Evolutionary conservation across 2,329 filamentous ascomycete genomes (phyloP), one percentile per base, ranked within the genome.

Genomic region (Passalora sequoiae): DNA sequence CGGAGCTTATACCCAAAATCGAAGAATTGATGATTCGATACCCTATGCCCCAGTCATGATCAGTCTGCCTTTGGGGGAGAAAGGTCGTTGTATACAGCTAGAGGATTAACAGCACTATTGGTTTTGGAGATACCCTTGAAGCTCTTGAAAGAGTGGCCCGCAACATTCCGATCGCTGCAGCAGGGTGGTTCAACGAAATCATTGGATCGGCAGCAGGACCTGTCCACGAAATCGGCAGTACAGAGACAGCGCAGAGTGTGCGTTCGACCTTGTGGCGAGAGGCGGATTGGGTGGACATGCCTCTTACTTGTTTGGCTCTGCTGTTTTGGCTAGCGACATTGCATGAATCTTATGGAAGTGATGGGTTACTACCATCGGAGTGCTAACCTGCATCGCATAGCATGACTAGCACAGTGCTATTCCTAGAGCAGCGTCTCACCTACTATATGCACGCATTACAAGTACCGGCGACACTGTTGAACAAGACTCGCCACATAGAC

Each of bases 1-100:
- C 65, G 3, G 71, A 74, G 30, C 55, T 75, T 19, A 61, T 74
- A 13, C 71, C 71, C 1, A 74, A 74, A 57, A 73, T 75, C 38
- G 70, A 74, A 44, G 70, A 74, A 47, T 50, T 74, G 39, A 62
- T 67, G 38, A 51, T 29, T n/a, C 49, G 40, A 30, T 64, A 60
- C 28, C 60, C 61, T n/a, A 55, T 56, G 55, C 55, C 50, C 6
- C 28, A 24, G 28, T 25, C 32, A 24, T 20, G 7, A 36, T 21
- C 16, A 36, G 19, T 16, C 21, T n/a, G n/a, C n/a, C n/a, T n/a
- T n/a, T n/a, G n/a, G n/a, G n/a, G n/a, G n/a, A n/a, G n/a, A n/a
- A n/a, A n/a, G n/a, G n/a, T n/a, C n/a, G n/a, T n/a, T n/a, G n/a
- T n/a, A n/a, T n/a, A n/a, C n/a, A n/a, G n/a, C n/a, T n/a, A 2